These are phyloP conservation scores for Mycena kentingensis DNA, from an alignment of 768 basidiomycete species.

Conservation along the genomic window DNA sequence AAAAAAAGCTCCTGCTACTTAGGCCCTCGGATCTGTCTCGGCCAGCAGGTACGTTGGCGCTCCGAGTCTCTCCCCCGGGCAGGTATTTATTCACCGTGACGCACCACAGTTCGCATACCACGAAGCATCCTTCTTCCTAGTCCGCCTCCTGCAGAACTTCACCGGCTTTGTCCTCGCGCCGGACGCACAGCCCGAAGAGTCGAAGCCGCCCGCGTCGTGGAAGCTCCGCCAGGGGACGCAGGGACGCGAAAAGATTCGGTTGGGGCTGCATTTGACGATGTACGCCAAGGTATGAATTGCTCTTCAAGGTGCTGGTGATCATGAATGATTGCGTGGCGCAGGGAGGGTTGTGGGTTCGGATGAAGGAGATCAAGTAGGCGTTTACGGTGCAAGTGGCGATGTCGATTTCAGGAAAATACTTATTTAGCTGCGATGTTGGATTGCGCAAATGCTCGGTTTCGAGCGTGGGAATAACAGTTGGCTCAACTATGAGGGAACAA, in stretches of 20 bases:
- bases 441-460: background rate
- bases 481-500: too few species aligned
- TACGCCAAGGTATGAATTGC: conserved; percentile 35
- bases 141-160: conserved; percentile 44
- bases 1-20: conserved; percentile 22
- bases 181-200: conserved; percentile 32
- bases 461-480: too few species aligned
- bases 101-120: conserved; percentile 48
- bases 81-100: background rate
- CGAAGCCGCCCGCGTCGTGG: conserved; percentile 40
- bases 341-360: conserved; percentile 32
- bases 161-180: conserved; percentile 34
- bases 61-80: background rate
- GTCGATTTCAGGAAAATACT: background rate
- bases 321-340: background rate
- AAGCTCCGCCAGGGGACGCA: conserved; percentile 26
- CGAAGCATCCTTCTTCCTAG: conserved; percentile 46
- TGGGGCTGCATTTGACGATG: conserved; percentile 38
- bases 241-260: conserved; percentile 32
- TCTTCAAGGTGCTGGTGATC: background rate
- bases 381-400: background rate
- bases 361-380: conserved; percentile 21
- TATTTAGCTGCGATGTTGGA: background rate
- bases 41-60: conserved; percentile 13
- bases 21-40: conserved; percentile 30